phyloP scores from a whole-genome alignment of 768 basidiomycete genomes.

The Pleurotus ostreatus region DNA sequence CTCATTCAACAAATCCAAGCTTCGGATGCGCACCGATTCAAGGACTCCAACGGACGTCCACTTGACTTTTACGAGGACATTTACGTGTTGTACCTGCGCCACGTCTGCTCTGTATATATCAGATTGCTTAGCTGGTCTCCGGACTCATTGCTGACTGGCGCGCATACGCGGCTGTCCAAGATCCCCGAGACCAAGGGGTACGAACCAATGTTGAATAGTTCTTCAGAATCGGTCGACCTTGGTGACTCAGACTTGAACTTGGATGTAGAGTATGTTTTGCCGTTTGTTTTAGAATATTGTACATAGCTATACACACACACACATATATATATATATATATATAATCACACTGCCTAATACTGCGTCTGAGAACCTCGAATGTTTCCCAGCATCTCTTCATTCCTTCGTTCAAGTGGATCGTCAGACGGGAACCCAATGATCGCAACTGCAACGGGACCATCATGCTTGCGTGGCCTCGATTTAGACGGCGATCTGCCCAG shows the following conservation, averaged over 20 bases:
- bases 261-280: not conserved
- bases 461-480: too few species aligned
- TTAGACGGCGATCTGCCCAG: too few species aligned
- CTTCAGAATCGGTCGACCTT: not conserved
- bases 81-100: not conserved
- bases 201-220: not conserved
- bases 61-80: not conserved
- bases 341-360: too few species aligned
- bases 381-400: too few species aligned
- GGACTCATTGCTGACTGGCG: not conserved
- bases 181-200: not conserved
- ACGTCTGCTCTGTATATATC: not conserved
- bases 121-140: not conserved
- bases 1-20: not conserved
- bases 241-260: not conserved
- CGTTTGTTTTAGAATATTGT: not conserved
- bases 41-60: not conserved
- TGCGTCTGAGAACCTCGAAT: too few species aligned
- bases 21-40: not conserved
- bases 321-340: too few species aligned
- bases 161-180: not conserved
- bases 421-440: too few species aligned
- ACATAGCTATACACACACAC: too few species aligned
- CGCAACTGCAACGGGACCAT: too few species aligned
- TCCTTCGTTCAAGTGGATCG: too few species aligned